Evolutionary conservation across 371 early-diverging fungal genomes (phyloP).

Genomic region (Apophysomyces elegans): DNA sequence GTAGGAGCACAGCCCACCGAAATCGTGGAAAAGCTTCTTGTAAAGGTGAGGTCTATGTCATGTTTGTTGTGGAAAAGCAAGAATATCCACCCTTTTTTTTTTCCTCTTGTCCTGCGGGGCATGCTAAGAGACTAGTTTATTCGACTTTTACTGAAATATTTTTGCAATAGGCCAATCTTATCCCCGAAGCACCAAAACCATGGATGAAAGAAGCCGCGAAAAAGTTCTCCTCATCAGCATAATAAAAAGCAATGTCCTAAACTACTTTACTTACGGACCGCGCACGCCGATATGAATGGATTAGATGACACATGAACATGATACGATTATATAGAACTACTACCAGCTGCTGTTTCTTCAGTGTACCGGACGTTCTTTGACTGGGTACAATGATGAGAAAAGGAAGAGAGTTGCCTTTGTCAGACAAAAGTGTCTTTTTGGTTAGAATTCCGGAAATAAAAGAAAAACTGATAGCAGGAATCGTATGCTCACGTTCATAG

Average conservation of each 20-base stretch:
- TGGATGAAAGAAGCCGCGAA: constrained; percentile 59
- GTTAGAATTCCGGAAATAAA: too few relatives aligned
- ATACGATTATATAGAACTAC: not conserved
- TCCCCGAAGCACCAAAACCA: constrained; percentile 63
- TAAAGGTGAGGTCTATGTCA: constrained; percentile 67
- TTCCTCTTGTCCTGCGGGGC: not conserved
- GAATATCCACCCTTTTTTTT: not conserved
- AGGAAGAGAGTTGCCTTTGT: too few relatives aligned
- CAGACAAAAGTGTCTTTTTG: too few relatives aligned
- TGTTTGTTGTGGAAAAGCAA: too few relatives aligned
- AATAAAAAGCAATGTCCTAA: not conserved
- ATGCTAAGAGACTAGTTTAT: not conserved
- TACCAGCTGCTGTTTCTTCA: not conserved
- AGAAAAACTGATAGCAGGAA: too few relatives aligned
- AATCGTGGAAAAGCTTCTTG: constrained; percentile 84
- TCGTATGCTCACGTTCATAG: too few relatives aligned
- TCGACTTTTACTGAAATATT: not conserved
- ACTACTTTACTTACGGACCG: not conserved
- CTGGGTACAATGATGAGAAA: too few relatives aligned
- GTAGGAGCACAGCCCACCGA: constrained; percentile 95
- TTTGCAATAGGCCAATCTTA: constrained; percentile 54
- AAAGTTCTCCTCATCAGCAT: constrained; percentile 20
- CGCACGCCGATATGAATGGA: not conserved
- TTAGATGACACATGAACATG: not conserved
- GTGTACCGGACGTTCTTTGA: not conserved